A percentile compares a stretch with the other conserved stretches of the same genome.
Conservation (phyloP, 495 filamentous ascomycete species). For the Pyrenopolyporus hunteri region DNA sequence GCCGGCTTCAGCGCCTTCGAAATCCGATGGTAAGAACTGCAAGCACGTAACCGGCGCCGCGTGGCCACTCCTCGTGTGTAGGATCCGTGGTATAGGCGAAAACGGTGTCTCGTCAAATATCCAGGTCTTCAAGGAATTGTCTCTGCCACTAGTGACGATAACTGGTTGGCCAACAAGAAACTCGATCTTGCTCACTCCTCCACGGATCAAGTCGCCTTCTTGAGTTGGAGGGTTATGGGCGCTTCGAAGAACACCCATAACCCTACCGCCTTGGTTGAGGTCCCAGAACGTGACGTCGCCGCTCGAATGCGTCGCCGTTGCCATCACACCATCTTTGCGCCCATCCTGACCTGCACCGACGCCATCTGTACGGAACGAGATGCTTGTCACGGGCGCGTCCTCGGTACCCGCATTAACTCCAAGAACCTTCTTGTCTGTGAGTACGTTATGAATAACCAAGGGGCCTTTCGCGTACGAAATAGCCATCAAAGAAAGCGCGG, state of each 20-base stretch:
- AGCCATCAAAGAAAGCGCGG: conserved; percentile 83
- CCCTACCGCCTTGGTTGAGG: conserved; percentile 81
- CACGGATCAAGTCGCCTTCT: conserved; percentile 50
- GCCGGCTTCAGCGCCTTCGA: conserved; percentile 83
- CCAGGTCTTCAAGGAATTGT: conserved; percentile 95
- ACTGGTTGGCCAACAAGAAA: conserved; percentile 92
- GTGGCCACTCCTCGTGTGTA: conserved; percentile 87
- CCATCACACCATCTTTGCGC: conserved; percentile 81
- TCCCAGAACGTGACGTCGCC: conserved; percentile 97
- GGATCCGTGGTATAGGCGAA: conserved; percentile 78
- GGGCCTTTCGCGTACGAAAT: conserved; percentile 82
- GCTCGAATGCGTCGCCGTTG: conserved; percentile 69
- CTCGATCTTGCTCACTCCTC: conserved; percentile 77
- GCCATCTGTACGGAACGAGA: conserved; percentile 92
- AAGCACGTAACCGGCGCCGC: conserved; percentile 81
- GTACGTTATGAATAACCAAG: conserved; percentile 79
- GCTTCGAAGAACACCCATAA: conserved; percentile 79
- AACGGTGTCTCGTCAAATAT: conserved; percentile 90
- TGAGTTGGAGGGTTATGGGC: conserved; percentile 78
- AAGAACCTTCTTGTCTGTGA: conserved; percentile 72
- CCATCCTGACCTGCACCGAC: conserved; percentile 88
- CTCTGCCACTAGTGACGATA: conserved; percentile 84
- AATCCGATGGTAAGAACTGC: conserved; percentile 80
- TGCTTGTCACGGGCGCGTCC: conserved; percentile 70
- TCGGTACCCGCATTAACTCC: conserved; percentile 65